These are phyloP conservation scores for Triticum urartu DNA, from an alignment of 176 grass and related monocot species.

Conservation along the genomic window DNA sequence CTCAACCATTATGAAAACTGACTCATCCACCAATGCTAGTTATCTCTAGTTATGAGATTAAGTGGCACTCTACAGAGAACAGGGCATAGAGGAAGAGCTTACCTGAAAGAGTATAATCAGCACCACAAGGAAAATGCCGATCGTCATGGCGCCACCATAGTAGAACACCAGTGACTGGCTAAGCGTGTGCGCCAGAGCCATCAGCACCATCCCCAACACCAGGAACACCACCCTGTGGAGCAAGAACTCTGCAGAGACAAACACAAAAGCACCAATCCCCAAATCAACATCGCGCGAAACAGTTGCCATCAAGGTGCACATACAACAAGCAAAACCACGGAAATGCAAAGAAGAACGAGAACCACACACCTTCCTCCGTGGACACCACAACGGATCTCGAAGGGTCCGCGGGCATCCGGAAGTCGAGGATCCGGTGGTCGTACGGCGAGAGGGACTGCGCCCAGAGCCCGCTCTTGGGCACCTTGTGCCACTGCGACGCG, in stretches of 20 bases:
- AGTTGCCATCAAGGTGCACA: background rate
- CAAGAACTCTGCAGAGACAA: constrained; percentile 64
- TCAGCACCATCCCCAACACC: constrained; percentile 70
- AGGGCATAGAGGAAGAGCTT: constrained; percentile 6
- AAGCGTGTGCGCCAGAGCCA: constrained; percentile 57
- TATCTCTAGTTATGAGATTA: background rate
- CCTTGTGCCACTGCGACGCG: constrained; percentile 69
- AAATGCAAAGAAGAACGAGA: background rate
- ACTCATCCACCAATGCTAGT: background rate
- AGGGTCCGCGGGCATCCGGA: constrained; percentile 60
- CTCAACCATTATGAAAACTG: background rate
- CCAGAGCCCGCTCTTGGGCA: constrained; percentile 70
- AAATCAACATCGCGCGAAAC: background rate
- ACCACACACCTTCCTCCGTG: constrained; percentile 64
- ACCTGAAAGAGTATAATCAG: constrained; percentile 95
- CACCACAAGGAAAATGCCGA: constrained; percentile 80
- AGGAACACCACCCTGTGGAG: constrained; percentile 77
- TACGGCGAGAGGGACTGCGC: constrained; percentile 68
- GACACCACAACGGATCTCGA: constrained; percentile 56
- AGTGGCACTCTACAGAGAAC: background rate
- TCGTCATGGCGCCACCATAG: constrained; percentile 88
- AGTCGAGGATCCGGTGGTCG: constrained; percentile 63
- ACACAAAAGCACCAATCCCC: background rate
- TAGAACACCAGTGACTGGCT: constrained; percentile 89
- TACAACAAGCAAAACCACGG: background rate